Base-by-base conservation (phyloP, 352 stramenopile genomes). In the Phytophthora uliginosa region DNA sequence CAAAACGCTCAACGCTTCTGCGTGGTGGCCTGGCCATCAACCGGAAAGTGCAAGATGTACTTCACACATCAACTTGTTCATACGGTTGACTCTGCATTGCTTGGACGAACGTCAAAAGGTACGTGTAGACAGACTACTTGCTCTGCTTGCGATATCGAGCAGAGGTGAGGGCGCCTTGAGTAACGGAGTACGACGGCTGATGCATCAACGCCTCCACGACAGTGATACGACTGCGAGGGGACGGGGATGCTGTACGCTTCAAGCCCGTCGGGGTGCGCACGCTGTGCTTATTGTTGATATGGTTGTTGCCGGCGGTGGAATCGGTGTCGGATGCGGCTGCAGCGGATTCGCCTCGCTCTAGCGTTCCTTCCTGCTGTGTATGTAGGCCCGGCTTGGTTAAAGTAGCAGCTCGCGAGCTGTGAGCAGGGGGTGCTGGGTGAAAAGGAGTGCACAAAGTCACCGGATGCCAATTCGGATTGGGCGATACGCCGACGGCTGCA, bases 121-220 rank as follows among this genome's bases (percentile, higher is more conserved):
- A 22, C 8, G 9, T 18, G 9, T 50, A 58, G 38, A 56, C 17
- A 26, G 34, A 22, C 52, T 74, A 62, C 24, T 71, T 67, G 34
- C 12, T 69, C 24, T 53, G 57, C 2, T 47, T 34, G 3, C 58
- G 67, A 55, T 20, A 47, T 63, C 61, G 59, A 61, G 56, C 22
- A 2, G 73, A 67, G 12, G 34, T 34, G 28, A 79, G 56, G 0
- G 57, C 65, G 2, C 59, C 62, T 34, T 76, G 33, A 0, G 64
- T 45, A 10, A 79, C 71, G 15, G 73, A 79, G 48, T 71, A 83
- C 5, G 73, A 73, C 5, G 73, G 73, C 20, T 62, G 58, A 20
- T 81, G 73, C 56, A 83, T 55, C 52, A 83, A 60, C 45, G 73
- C 62, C n/a, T 81, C 66, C 12, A 77, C 59, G 5, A 74, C 66